Evolutionary conservation across 176 grass and related monocot genomes (phyloP), one percentile per base, ranked within the genome.

Genomic region (Avena insularis): DNA sequence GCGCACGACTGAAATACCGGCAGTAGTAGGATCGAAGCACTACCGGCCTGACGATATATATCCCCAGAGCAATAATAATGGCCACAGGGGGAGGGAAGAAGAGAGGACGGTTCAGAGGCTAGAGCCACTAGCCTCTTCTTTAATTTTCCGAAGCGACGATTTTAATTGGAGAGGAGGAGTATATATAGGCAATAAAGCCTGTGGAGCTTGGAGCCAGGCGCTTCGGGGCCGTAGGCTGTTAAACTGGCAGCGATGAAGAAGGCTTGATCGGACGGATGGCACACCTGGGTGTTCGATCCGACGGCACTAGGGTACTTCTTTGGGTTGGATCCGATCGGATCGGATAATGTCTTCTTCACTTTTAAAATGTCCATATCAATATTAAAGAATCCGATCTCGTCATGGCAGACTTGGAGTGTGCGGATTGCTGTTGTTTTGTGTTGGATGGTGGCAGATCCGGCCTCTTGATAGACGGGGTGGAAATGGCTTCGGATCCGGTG

Each of bases 251-350:
- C 8, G 13, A 54, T 38, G 79, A 64, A 83, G 53, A 55, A 16
- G 55, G 55, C 55, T 20, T 16, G 68, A 76, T 89, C 82, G 56
- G 20, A 63, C 61, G 61, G 61, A 55, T 15, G 53, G 15, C 53
- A 55, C 53, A 5, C 5, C 53, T 2, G 51, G 49, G 13, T 54
- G 50, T 16, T 54, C 13, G 8, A 54, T 54, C 51, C 13, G 51
- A 57, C 19, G 55, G 55, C 40, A 43, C 6, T 43, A 29, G 29
- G 29, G 29, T 29, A 29, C 29, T 29, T 29, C 29, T 29, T 29
- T 29, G 29, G 29, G 29, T 29, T 29, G 29, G 2, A 29, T 29
- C 29, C 29, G 29, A 29, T 29, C 29, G 29, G 29, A 29, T 29
- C 29, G 29, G 29, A 29, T 29, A 29, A 29, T 29, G 29, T 29